A percentile compares a stretch with the other conserved stretches of the same genome.
phyloP scores from a whole-genome alignment of 495 filamentous ascomycete species.

The Pseudevernia furfuracea region DNA sequence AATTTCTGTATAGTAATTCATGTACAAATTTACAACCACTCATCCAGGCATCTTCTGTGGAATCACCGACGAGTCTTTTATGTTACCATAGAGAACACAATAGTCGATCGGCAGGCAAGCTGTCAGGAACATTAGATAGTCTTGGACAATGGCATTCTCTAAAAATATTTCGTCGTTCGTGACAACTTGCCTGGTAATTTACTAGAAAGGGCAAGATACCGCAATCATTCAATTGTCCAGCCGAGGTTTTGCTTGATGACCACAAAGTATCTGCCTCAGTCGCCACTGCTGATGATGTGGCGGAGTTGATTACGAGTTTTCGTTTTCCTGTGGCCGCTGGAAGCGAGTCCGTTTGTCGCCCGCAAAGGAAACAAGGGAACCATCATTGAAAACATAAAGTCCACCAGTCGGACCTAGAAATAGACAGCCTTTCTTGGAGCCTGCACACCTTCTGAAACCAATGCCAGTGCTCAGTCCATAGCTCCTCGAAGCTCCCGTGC shows the following conservation, averaged over 20 bases:
- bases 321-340: too few relatives aligned
- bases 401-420: not conserved
- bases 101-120: not conserved
- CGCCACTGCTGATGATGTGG: constrained; percentile 1
- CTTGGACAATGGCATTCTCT: not conserved
- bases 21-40: not conserved
- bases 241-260: not conserved
- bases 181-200: not conserved
- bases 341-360: constrained; percentile 3
- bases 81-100: not conserved
- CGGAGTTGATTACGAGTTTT: constrained; percentile 3
- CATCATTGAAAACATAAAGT: not conserved
- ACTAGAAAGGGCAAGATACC: not conserved
- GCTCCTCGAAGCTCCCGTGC: not conserved
- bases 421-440: not conserved
- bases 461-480: constrained; percentile 7
- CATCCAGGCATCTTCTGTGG: not conserved
- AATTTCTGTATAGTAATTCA: not conserved
- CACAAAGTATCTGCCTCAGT: not conserved
- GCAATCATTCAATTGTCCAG: too few relatives aligned
- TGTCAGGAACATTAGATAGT: not conserved
- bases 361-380: not conserved
- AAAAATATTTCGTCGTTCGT: not conserved
- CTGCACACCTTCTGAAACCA: not conserved
- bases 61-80: not conserved